These are phyloP conservation scores for Peronospora farinosa DNA, from an alignment of 352 stramenopile species.

Conservation along the genomic window DNA sequence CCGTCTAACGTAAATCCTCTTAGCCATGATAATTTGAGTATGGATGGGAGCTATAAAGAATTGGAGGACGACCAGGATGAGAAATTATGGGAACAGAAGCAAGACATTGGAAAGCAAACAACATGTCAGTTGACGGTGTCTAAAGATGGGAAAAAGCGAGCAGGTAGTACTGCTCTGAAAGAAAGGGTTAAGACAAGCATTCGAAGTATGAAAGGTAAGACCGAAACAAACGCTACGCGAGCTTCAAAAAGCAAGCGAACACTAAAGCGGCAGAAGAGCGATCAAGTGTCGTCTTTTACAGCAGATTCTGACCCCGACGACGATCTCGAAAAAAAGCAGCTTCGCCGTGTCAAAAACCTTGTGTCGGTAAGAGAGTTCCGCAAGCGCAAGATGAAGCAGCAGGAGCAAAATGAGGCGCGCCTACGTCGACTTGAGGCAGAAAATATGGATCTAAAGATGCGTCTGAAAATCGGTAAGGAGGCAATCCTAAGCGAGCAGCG, in stretches of 20 bases:
- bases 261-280: constrained; percentile 29
- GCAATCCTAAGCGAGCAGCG: constrained; percentile 62
- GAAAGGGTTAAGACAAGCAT: constrained; percentile 4
- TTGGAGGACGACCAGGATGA: constrained; percentile 14
- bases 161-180: constrained; percentile 1
- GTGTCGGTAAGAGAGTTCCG: constrained; percentile 69
- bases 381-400: constrained; percentile 69
- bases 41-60: constrained; percentile 24
- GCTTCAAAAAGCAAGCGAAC: constrained; percentile 17
- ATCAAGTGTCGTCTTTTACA: constrained; percentile 6
- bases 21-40: constrained; percentile 8
- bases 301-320: constrained; percentile 22
- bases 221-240: neutral
- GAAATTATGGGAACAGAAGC: constrained; percentile 2
- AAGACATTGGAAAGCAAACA: constrained; percentile 4
- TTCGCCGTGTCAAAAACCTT: constrained; percentile 65
- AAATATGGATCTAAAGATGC: constrained; percentile 78
- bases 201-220: constrained; percentile 12
- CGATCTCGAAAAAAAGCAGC: constrained; percentile 50
- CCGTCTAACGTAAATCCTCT: constrained; percentile 3
- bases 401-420: constrained; percentile 60
- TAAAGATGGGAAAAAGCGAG: constrained; percentile 1
- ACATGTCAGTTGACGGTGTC: neutral
- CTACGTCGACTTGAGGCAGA: constrained; percentile 62
- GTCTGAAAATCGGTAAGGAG: constrained; percentile 76